Percentiles rank a stretch among this genome's conserved stretches.
These are phyloP conservation scores for Coemansia sp. DNA, from an alignment of 192 early-diverging fungal species.

Conservation along the genomic window DNA sequence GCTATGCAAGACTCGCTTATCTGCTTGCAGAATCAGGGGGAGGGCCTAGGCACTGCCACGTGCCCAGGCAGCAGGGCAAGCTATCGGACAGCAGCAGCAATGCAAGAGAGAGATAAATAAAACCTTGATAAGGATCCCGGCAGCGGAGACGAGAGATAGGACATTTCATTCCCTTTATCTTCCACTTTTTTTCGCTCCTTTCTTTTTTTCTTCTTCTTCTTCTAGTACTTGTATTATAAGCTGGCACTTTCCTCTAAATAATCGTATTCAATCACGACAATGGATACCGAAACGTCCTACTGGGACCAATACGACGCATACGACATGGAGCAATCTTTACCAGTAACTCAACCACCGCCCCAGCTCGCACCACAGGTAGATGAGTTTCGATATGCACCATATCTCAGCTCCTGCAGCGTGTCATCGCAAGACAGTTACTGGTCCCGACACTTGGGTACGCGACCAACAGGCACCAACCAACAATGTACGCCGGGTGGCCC, in stretches of 20 bases:
- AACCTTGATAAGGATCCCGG: background rate
- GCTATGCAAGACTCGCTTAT: background rate
- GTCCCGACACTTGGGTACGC: constrained; percentile 36
- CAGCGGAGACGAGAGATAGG: background rate
- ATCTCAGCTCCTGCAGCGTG: constrained; percentile 1
- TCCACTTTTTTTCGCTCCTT: background rate
- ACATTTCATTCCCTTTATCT: background rate
- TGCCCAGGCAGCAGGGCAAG: background rate
- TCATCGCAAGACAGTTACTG: constrained; percentile 55
- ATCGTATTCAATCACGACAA: background rate
- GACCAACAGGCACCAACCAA: constrained; percentile 5
- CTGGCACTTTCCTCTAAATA: background rate
- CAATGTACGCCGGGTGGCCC: background rate
- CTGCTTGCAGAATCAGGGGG: background rate
- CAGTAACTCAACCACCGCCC: background rate
- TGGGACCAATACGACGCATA: constrained; percentile 48
- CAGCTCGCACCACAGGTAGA: background rate
- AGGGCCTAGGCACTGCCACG: background rate
- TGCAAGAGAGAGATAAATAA: background rate
- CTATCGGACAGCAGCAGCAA: background rate
- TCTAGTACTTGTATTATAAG: background rate
- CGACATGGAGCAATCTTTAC: background rate
- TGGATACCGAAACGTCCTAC: constrained; percentile 38
- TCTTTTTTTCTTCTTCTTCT: background rate
- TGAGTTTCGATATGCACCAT: background rate